Evolutionary conservation across 2,329 filamentous ascomycete species (phyloP), one percentile per base, ranked within the genome.

Genomic region (Camillea tinctor): DNA sequence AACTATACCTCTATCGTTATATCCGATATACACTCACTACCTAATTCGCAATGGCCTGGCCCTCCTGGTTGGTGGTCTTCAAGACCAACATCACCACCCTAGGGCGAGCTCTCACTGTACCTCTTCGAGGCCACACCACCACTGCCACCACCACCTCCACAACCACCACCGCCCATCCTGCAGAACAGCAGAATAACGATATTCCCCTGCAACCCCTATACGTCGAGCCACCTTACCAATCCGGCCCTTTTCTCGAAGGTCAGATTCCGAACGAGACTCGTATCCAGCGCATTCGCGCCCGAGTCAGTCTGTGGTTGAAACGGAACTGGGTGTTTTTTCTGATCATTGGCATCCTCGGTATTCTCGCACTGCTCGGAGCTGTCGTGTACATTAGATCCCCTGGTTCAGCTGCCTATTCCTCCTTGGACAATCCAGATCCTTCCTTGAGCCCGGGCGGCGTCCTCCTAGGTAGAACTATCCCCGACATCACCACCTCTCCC

Each of bases 401-500:
- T 15, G 17, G 36, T 17, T 13, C 36, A 4, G 36, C 36, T 2
- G 26, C 26, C 13, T 30, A 44, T 15, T 9, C 36, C 1, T 15
- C 13, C 13, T n/a, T 15, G 11, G n/a, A 44, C 17, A 15, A 44
- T 7, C 2, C 36, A 15, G 36, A 44, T 5, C 13, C 13, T 15
- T n/a, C 36, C 36, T 44, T 11, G 36, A 44, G n/a, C 36, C 36
- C 17, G 36, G n/a, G 7, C 11, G 6, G 36, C 13, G n/a, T n/a
- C n/a, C 36, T n/a, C 6, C 36, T 44, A 15, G 2, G 36, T 44
- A 44, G 36, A 44, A 17, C 36, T 17, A 15, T 44, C 26, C 52
- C 20, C 56, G 51, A 24, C 58, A 7, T 44, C 24, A 52, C 59
- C 52, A 51, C 22, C 20, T 21, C 26, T 26, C 53, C 30, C 50